phyloP scores from a whole-genome alignment of 2,329 filamentous ascomycete genomes.

The Orbilia blumenaviensis region DNA sequence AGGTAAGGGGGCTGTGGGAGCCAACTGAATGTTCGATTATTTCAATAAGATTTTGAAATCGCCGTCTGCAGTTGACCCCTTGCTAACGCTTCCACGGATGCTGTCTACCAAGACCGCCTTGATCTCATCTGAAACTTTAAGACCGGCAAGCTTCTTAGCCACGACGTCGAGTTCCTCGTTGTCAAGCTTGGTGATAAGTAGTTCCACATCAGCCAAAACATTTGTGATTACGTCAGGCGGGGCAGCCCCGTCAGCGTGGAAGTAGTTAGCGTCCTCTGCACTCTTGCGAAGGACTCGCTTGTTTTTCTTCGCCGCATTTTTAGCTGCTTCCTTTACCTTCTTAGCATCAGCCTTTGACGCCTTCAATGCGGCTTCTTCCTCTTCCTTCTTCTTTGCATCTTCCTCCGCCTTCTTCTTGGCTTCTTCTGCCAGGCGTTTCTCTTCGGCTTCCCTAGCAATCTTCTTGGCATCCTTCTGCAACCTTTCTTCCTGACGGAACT shows the following conservation, averaged over 20 bases:
- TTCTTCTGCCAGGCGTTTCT: conserved; percentile 86
- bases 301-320: conserved; percentile 99
- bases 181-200: conserved; percentile 86
- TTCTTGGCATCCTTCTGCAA: conserved; percentile 97
- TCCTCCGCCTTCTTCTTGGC: conserved; percentile 83
- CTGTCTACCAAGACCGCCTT: conserved; percentile 83
- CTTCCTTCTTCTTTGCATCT: conserved; percentile 79
- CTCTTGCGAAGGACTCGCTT: conserved; percentile 94
- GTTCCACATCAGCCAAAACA: conserved; percentile 84
- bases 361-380: conserved; percentile 88
- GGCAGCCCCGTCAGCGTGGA: conserved; percentile 74
- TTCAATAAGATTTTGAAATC: conserved; percentile 73
- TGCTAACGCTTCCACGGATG: conserved; percentile 77
- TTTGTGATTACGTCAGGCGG: conserved; percentile 81
- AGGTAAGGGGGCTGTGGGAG: too few relatives aligned
- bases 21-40: neutral
- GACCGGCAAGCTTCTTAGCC: conserved; percentile 78
- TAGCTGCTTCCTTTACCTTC: conserved; percentile 98
- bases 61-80: conserved; percentile 85
- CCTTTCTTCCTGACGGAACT: conserved; percentile 89
- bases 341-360: conserved; percentile 81
- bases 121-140: conserved; percentile 83
- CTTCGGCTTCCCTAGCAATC: conserved; percentile 87
- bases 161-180: conserved; percentile 87
- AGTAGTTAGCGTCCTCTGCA: conserved; percentile 99